These are phyloP conservation scores for Capsella bursapastoris DNA, from an alignment of 345 rosid species.

Conservation along the genomic window DNA sequence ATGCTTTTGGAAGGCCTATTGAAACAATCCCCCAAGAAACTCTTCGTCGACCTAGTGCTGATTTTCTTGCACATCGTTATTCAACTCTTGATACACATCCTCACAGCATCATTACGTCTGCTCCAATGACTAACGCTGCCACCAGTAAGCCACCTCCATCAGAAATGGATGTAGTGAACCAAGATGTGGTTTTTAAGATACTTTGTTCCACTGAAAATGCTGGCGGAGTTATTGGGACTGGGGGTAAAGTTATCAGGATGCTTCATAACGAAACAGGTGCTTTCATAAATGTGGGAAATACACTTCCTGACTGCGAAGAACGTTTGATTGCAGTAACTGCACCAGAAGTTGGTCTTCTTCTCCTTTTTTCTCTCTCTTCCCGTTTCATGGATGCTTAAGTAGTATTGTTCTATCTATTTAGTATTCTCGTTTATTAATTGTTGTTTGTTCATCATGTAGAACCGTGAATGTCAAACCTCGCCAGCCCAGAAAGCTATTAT, in stretches of 20 bases:
- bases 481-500: constrained; percentile 78
- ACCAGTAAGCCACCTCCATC: constrained; percentile 50
- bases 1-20: constrained; percentile 31
- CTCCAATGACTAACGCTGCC: constrained; percentile 44
- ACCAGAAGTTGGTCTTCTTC: constrained; percentile 59
- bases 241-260: constrained; percentile 67
- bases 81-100: constrained; percentile 25
- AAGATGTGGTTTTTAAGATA: constrained; percentile 64
- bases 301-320: constrained; percentile 70
- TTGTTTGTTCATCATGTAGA: constrained; percentile 58
- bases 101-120: constrained; percentile 30
- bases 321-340: constrained; percentile 77
- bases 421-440: constrained; percentile 20
- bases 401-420: constrained; percentile 24
- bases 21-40: constrained; percentile 37
- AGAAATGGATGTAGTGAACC: constrained; percentile 54
- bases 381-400: constrained; percentile 21
- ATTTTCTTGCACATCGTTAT: constrained; percentile 35
- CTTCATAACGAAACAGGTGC: constrained; percentile 91
- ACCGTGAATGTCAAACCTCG: constrained; percentile 61
- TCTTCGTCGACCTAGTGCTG: constrained; percentile 32
- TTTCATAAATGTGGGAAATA: constrained; percentile 65
- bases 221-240: constrained; percentile 87
- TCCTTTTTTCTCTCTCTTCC: constrained; percentile 16
- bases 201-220: constrained; percentile 80